phyloP scores from a whole-genome alignment of 768 basidiomycete species.

The Clathrus columnatus region DNA sequence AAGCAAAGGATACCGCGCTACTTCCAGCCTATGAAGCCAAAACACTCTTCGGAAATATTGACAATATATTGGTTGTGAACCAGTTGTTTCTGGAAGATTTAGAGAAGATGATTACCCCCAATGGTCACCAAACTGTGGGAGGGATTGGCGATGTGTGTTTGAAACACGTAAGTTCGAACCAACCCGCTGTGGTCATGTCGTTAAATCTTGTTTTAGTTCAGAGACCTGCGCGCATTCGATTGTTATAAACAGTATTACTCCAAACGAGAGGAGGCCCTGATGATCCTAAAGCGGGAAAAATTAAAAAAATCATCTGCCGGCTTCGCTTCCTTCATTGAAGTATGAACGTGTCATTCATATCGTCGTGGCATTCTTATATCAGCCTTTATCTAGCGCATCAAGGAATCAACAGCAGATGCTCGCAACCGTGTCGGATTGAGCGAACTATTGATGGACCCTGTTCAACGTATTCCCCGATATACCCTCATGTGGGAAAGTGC shows the following conservation, averaged over 20 bases:
- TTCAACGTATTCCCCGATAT: slow-evolving; percentile 92
- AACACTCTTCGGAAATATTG: slow-evolving; percentile 89
- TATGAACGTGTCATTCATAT: slow-evolving; percentile 30
- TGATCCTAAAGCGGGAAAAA: slow-evolving; percentile 77
- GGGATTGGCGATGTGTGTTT: slow-evolving; percentile 81
- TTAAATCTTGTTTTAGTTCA: slow-evolving; percentile 38
- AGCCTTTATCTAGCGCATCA: slow-evolving; percentile 61
- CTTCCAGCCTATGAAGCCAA: slow-evolving; percentile 88
- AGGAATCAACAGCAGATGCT: slow-evolving; percentile 69
- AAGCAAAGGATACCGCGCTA: slow-evolving; percentile 77
- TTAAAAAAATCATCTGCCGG: slow-evolving; percentile 63
- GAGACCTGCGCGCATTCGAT: slow-evolving; percentile 75
- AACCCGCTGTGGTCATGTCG: background rate
- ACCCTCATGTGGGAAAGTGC: slow-evolving; percentile 74
- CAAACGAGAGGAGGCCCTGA: slow-evolving; percentile 88
- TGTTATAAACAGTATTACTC: slow-evolving; percentile 87
- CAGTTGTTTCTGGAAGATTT: slow-evolving; percentile 78
- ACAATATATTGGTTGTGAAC: slow-evolving; percentile 82
- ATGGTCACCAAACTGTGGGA: slow-evolving; percentile 44
- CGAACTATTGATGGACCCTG: slow-evolving; percentile 92
- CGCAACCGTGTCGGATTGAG: slow-evolving; percentile 80
- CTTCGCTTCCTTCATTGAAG: slow-evolving; percentile 84
- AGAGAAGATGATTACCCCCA: slow-evolving; percentile 65
- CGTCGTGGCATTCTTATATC: slow-evolving; percentile 11
- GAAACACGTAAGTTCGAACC: slow-evolving; percentile 41